phyloP scores from a whole-genome alignment of 1,284 basidiomycete species.

The Ganoderma boninense region DNA sequence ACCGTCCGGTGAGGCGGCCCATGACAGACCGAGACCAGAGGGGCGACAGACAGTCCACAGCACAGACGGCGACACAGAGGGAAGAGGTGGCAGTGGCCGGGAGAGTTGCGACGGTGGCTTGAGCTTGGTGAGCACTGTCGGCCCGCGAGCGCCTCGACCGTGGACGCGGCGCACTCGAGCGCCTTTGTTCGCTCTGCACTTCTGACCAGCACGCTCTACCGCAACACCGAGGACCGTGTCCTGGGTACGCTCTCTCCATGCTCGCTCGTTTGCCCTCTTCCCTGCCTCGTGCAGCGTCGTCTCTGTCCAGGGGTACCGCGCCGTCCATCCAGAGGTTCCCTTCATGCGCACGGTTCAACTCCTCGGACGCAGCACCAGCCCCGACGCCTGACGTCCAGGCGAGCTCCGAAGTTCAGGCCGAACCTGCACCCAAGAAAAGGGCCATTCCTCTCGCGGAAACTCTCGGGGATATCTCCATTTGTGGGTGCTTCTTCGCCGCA shows the following conservation, averaged over 20 bases:
- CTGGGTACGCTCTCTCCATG: conserved; percentile 17
- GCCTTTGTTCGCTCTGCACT: not conserved
- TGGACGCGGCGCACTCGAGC: not conserved
- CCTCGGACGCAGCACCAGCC: conserved; percentile 22
- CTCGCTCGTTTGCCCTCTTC: conserved; percentile 26
- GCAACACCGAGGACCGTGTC: conserved; percentile 9
- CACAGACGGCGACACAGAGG: no score
- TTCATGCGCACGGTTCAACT: conserved; percentile 25
- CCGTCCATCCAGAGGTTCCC: conserved; percentile 1
- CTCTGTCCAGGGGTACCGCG: conserved; percentile 2
- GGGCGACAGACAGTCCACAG: conserved; percentile 39
- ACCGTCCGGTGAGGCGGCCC: conserved; percentile 61
- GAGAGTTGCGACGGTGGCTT: not conserved
- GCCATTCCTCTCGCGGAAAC: conserved; percentile 38
- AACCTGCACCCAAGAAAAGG: conserved; percentile 27
- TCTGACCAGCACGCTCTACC: conserved; percentile 8
- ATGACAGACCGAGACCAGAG: conserved; percentile 38
- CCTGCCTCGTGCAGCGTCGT: conserved; percentile 14
- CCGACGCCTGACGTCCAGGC: conserved; percentile 10
- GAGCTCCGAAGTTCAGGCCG: conserved; percentile 4
- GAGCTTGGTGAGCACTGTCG: not conserved
- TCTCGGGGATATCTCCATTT: conserved; percentile 47
- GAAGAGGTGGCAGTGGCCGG: conserved; percentile 11
- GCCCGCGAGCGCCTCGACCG: not conserved
- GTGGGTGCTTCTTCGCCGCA: conserved; percentile 31